A percentile compares a stretch with the other conserved stretches of the same genome.
These are phyloP conservation scores for Coemansia sp. DNA, from an alignment of 192 early-diverging fungal species.

Conservation along the genomic window DNA sequence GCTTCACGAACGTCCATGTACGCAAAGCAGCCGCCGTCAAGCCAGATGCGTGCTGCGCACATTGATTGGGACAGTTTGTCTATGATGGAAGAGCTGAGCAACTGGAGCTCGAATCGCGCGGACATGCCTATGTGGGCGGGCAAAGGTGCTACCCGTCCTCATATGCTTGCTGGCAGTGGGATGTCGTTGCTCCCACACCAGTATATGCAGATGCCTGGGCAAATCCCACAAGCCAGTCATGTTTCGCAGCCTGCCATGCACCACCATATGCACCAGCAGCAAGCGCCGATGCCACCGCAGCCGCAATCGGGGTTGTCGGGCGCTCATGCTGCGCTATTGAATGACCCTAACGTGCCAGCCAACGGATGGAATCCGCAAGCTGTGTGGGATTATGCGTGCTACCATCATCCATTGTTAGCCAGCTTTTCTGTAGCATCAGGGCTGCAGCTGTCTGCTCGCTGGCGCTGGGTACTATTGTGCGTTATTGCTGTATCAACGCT, in stretches of 20 bases:
- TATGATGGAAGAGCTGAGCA: conserved; percentile 36
- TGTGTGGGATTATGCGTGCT: conserved; percentile 49
- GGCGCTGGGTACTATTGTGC: conserved; percentile 39
- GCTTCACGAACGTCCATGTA: conserved; percentile 52
- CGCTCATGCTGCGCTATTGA: not conserved
- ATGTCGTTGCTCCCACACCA: not conserved
- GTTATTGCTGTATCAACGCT: conserved; percentile 16
- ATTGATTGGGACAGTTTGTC: conserved; percentile 55
- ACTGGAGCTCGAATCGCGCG: not conserved
- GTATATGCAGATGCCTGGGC: not conserved
- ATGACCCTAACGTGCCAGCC: conserved; percentile 1
- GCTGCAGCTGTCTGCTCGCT: conserved; percentile 22
- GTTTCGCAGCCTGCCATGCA: not conserved
- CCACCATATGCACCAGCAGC: not conserved
- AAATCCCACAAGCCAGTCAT: not conserved
- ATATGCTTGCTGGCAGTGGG: not conserved
- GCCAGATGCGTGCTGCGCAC: conserved; percentile 53
- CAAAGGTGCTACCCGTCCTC: not conserved
- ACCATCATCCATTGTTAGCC: conserved; percentile 39
- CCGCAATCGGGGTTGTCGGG: not conserved
- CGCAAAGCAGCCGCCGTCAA: conserved; percentile 49
- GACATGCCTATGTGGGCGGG: not conserved
- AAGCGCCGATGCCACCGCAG: not conserved
- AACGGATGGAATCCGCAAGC: conserved; percentile 34
- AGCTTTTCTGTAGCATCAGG: conserved; percentile 41